Conservation (phyloP, 148 eudicot species). For the Spergularia marina region DNA sequence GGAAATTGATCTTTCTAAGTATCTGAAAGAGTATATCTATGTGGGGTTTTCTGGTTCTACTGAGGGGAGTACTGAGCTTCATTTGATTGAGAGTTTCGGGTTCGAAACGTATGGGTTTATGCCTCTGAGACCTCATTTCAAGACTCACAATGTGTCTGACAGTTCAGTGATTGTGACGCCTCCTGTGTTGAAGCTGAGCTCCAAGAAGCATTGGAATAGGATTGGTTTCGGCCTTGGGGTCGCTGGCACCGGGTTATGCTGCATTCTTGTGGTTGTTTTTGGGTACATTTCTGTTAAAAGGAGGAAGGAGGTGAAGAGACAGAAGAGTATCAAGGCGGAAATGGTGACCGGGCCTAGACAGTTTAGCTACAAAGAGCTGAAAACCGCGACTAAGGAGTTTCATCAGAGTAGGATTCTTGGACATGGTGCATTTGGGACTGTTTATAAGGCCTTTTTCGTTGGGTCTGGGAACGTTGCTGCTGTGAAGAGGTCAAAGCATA, state of each 20-base stretch:
- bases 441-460: conserved; percentile 60
- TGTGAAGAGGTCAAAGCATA: conserved; percentile 74
- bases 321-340: conserved; percentile 54
- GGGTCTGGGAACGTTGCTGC: conserved; percentile 47
- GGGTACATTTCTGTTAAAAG: conserved; percentile 51
- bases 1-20: conserved; percentile 47
- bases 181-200: conserved; percentile 28
- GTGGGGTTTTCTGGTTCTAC: conserved; percentile 89
- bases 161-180: conserved; percentile 46
- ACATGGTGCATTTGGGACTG: conserved; percentile 78
- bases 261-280: conserved; percentile 40
- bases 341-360: conserved; percentile 57
- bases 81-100: conserved; percentile 57
- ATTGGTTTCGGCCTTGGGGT: conserved; percentile 62
- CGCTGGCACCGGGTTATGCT: conserved; percentile 50
- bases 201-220: conserved; percentile 38
- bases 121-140: conserved; percentile 34
- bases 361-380: conserved; percentile 67
- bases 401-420: conserved; percentile 60
- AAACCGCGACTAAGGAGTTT: conserved; percentile 61
- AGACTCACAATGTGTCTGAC: conserved; percentile 70
- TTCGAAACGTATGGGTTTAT: conserved; percentile 54
- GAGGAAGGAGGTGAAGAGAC: conserved; percentile 40
- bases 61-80: conserved; percentile 86
- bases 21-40: conserved; percentile 56